phyloP scores from a whole-genome alignment of 257 asterid species.

The Solanum sejunctum region DNA sequence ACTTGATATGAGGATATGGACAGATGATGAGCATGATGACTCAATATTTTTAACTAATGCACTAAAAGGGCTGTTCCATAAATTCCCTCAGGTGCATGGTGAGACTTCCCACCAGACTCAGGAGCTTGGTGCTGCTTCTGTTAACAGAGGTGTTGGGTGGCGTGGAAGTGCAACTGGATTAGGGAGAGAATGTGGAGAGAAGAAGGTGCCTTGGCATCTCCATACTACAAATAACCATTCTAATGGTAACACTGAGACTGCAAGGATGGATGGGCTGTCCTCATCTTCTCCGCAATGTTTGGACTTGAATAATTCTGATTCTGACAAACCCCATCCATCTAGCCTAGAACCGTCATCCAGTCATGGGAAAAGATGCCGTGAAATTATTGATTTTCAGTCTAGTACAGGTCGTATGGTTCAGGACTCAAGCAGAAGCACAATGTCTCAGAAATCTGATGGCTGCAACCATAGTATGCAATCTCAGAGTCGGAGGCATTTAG shows the following conservation, averaged over 20 bases:
- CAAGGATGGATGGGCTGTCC: neutral
- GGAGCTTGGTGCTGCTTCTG: slow-evolving; percentile 16
- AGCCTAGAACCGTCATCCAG: neutral
- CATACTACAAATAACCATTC: neutral
- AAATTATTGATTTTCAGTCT: neutral
- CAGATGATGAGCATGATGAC: slow-evolving; percentile 53
- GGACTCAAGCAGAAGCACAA: neutral
- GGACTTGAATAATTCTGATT: slow-evolving; percentile 5
- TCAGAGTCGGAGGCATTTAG: slow-evolving; percentile 6
- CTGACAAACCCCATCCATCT: slow-evolving; percentile 1
- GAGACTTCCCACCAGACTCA: slow-evolving; percentile 21
- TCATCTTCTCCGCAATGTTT: neutral
- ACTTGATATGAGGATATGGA: slow-evolving; percentile 84
- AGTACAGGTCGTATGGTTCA: neutral
- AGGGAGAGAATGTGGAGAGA: neutral
- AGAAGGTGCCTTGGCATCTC: neutral
- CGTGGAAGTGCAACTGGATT: neutral
- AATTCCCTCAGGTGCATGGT: slow-evolving; percentile 24
- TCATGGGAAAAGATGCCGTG: neutral
- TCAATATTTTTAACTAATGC: slow-evolving; percentile 65
- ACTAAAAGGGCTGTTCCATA: slow-evolving; percentile 40
- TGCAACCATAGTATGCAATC: slow-evolving; percentile 12
- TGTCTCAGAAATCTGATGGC: neutral
- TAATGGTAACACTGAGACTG: neutral
- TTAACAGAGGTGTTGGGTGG: neutral